These are phyloP conservation scores for Neonectria hederae DNA, from an alignment of 2,329 filamentous ascomycete genomes.

Conservation along the genomic window DNA sequence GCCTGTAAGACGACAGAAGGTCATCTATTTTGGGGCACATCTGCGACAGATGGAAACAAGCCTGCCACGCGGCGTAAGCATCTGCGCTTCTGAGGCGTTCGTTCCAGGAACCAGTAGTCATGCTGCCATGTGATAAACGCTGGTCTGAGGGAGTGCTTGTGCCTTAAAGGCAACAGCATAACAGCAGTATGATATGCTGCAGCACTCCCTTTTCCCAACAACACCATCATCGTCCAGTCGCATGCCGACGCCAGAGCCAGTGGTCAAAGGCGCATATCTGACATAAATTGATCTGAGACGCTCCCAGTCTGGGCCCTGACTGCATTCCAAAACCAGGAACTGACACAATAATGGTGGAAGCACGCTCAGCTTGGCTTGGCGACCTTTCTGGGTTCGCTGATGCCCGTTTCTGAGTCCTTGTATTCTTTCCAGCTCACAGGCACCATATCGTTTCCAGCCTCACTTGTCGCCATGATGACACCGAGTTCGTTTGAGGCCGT, in stretches of 20 bases:
- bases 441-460: slow-evolving; percentile 88
- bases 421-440: slow-evolving; percentile 97
- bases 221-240: background rate
- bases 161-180: background rate
- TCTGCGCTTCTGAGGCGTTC: background rate
- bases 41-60: slow-evolving; percentile 10
- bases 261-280: slow-evolving; percentile 4
- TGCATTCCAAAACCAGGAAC: slow-evolving; percentile 32
- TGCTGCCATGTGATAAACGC: background rate
- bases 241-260: slow-evolving; percentile 5
- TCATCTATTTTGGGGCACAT: slow-evolving; percentile 8
- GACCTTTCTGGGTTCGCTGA: slow-evolving; percentile 85
- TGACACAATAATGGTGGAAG: slow-evolving; percentile 18
- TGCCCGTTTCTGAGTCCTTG: slow-evolving; percentile 80
- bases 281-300: slow-evolving; percentile 28
- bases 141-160: background rate
- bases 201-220: background rate
- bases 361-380: slow-evolving; percentile 82
- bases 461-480: slow-evolving; percentile 91
- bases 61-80: background rate
- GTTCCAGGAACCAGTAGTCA: background rate
- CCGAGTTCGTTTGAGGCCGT: slow-evolving; percentile 92
- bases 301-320: slow-evolving; percentile 17
- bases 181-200: background rate
- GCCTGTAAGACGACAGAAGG: slow-evolving; percentile 7